Evolutionary conservation across 768 basidiomycete genomes (phyloP).

Genomic region (Lactarius evosmus): DNA sequence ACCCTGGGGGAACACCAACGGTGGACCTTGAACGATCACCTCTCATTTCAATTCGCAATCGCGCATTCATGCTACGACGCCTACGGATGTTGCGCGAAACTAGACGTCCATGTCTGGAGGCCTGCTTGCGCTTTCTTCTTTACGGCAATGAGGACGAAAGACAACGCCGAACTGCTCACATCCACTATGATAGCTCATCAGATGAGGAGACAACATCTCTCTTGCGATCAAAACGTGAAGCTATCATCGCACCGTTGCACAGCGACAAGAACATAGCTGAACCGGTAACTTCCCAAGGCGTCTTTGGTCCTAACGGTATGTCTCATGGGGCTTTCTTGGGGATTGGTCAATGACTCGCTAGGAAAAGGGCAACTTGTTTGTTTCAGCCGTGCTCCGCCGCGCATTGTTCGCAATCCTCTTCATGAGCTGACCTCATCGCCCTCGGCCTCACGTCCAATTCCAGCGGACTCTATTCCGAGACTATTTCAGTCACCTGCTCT

Average conservation of each 20-base stretch:
- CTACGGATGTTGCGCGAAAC: slow-evolving; percentile 68
- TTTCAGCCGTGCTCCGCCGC: slow-evolving; percentile 77
- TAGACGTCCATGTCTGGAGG: slow-evolving; percentile 79
- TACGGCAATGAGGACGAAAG: slow-evolving; percentile 61
- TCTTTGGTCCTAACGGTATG: slow-evolving; percentile 85
- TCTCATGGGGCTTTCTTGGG: not conserved
- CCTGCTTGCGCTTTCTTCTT: slow-evolving; percentile 77
- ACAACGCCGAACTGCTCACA: slow-evolving; percentile 38
- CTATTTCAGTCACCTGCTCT: slow-evolving; percentile 62
- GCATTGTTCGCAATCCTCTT: slow-evolving; percentile 59
- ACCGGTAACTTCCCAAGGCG: slow-evolving; percentile 81
- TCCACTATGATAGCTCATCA: slow-evolving; percentile 62
- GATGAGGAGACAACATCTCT: slow-evolving; percentile 52
- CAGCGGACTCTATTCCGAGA: slow-evolving; percentile 32
- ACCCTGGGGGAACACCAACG: slow-evolving; percentile 64
- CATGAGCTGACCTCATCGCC: slow-evolving; percentile 49
- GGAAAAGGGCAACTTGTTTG: slow-evolving; percentile 75
- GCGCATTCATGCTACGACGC: slow-evolving; percentile 74
- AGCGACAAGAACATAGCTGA: slow-evolving; percentile 78
- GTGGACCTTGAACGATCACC: slow-evolving; percentile 84
- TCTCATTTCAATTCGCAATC: slow-evolving; percentile 71
- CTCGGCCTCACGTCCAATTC: slow-evolving; percentile 29
- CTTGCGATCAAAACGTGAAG: slow-evolving; percentile 44
- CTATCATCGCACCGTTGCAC: slow-evolving; percentile 52
- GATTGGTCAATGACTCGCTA: not conserved